Conservation (phyloP, 73 alveolate genomes). For the Uronychia setigera region DNA sequence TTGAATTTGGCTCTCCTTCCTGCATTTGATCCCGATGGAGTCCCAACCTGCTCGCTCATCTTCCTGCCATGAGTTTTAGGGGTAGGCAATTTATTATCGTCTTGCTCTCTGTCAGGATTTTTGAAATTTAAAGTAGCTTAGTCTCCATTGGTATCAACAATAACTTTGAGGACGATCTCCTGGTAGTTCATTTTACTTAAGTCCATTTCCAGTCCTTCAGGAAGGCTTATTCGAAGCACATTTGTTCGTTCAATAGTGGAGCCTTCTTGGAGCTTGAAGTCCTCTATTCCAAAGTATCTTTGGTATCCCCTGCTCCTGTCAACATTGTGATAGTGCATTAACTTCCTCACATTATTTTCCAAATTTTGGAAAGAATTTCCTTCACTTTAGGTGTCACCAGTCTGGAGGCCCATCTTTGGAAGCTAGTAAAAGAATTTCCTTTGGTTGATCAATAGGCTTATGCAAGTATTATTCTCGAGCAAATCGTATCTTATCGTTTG, state of each 20-base stretch:
- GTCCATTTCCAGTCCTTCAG: neutral
- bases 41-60: neutral
- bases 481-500: neutral
- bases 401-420: neutral
- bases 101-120: neutral
- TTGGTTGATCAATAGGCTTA: neutral
- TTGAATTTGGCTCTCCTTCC: neutral
- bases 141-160: neutral
- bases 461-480: neutral
- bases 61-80: neutral
- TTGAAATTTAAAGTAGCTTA: neutral
- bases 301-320: neutral
- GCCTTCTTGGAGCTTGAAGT: conserved; percentile 3
- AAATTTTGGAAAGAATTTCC: neutral
- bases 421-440: neutral
- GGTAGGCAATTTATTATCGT: neutral
- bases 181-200: neutral
- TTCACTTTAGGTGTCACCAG: neutral
- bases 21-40: neutral
- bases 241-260: neutral
- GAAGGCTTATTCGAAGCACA: neutral
- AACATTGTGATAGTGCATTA: neutral
- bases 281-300: neutral
- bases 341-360: neutral
- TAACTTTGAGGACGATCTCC: neutral